phyloP scores from a whole-genome alignment of 1,284 basidiomycete genomes.

The Termitomyces sp. region DNA sequence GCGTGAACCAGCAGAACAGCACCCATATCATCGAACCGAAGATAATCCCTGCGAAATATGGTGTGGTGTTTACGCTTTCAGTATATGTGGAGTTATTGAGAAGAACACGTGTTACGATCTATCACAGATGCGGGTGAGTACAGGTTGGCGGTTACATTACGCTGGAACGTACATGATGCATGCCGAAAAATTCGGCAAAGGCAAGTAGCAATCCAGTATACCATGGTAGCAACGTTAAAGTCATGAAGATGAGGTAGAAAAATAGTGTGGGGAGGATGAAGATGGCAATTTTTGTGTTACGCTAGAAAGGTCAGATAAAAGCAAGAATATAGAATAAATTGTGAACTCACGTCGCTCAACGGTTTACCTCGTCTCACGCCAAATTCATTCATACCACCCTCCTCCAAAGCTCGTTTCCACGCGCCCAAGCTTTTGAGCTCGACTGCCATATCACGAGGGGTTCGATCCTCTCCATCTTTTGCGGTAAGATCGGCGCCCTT shows the following conservation, averaged over 20 bases:
- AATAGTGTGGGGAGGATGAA: conserved; percentile 77
- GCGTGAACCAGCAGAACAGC: conserved; percentile 74
- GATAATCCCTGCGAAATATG: conserved; percentile 93
- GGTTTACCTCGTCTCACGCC: conserved; percentile 67
- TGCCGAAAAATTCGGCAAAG: conserved; percentile 81
- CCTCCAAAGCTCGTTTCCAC: conserved; percentile 84
- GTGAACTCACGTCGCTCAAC: conserved; percentile 58
- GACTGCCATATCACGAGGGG: conserved; percentile 89
- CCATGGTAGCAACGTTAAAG: conserved; percentile 80
- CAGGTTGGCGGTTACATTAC: conserved; percentile 9
- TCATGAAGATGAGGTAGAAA: conserved; percentile 80
- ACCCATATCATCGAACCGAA: conserved; percentile 86
- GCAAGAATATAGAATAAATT: background rate
- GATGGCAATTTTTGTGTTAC: conserved; percentile 79
- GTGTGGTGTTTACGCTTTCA: conserved; percentile 72
- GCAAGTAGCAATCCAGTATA: conserved; percentile 84
- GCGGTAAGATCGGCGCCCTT: conserved; percentile 80
- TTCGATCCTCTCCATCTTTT: conserved; percentile 83
- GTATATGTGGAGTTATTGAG: conserved; percentile 75
- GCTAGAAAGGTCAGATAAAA: conserved; percentile 35
- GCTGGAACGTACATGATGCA: conserved; percentile 75
- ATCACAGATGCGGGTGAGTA: conserved; percentile 15
- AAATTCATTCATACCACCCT: conserved; percentile 76
- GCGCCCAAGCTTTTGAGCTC: conserved; percentile 89
- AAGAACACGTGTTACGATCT: conserved; percentile 81